Base-by-base conservation (phyloP, 129 eudicot species). In the Artemisia annua region DNA sequence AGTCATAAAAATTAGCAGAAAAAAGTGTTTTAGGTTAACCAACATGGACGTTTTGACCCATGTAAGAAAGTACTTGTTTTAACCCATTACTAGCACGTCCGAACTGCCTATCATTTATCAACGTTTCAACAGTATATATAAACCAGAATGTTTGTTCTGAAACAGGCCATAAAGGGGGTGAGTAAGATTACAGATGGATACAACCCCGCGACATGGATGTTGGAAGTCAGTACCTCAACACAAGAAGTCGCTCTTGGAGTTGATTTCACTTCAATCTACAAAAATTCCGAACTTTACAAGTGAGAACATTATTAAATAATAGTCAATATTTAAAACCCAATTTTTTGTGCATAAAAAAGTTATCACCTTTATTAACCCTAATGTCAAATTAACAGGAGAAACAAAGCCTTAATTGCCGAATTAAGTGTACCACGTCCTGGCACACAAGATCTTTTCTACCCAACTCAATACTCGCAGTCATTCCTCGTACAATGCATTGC, bases 201-300 rank as follows among this genome's bases (percentile, higher is more conserved):
- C 65, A 87, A 87, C 79, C 93, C 93, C 2, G 89, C 94, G 9
- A 88, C 94, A 22, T 88, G 94, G 94, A 83, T 88, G 94, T 69
- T 85, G 70, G 90, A 88, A 78, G 83, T 85, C 51, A 82, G 86
- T 35, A 66, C 81, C 48, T 58, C 87, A 3, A 28, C 87, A 5
- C 90, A 80, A 76, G 94, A 88, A 71, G 35, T 69, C 51, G 58
- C 75, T 30, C 67, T 88, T 8, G 90, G 87, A 48, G 55, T 88
- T 14, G 79, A 88, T 76, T 88, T 88, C 28, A 54, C 83, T 15
- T 86, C 85, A 50, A 53, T 80, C 53, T 88, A 88, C 81, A 83
- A 46, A 66, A 88, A 83, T 35, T 88, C 94, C 0, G 88, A 88
- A 6, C 79, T 83, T 12, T 88, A 51, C 48, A 68, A 44, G 94